Evolutionary conservation across 495 filamentous ascomycete genomes (phyloP), one percentile per base, ranked within the genome.

Genomic region (Aspergillus nanangensis): DNA sequence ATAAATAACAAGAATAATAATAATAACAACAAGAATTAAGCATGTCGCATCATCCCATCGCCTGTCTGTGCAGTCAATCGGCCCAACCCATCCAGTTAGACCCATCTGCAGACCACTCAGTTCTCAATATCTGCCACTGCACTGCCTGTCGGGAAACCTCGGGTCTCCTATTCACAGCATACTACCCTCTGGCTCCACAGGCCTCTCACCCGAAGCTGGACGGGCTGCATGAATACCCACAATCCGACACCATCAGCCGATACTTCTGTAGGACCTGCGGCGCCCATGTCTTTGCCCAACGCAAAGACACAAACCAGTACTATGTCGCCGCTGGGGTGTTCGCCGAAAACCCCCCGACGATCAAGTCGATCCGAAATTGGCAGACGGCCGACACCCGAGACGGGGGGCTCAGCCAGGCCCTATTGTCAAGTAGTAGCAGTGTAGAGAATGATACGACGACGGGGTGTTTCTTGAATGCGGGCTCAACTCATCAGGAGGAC

Each of bases 261-360:
- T 78, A 79, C 51, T 87, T 87, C 61, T 90, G 87, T 61, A 52
- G 57, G n/a, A 79, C 62, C 11, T 91, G 86, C 49, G 84, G 84
- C 23, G 78, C 80, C 20, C 81, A 86, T 50, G 66, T 82, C 50
- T 81, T 84, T 42, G 55, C 61, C 4, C 59, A 62, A 33, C 34
- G 44, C 21, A 50, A 55, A 42, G 45, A 59, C 3, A 52, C 41
- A 5, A 69, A 60, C 9, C 63, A 57, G 22, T 74, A 67, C 48
- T 50, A 63, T 27, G 77, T 81, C 38, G 61, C 56, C 20, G 74
- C 61, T 21, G 73, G 70, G 34, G 56, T 75, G 8, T 55, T 70
- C 15, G 61, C 64, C 13, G 52, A 56, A 24, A 52, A 58, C 4
- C 15, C 48, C 53, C 69, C 44, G 55, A 48, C 51, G 59, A 71